These are phyloP conservation scores for Fusarium sp. DNA, from an alignment of 2,329 filamentous ascomycete genomes.

Conservation along the genomic window DNA sequence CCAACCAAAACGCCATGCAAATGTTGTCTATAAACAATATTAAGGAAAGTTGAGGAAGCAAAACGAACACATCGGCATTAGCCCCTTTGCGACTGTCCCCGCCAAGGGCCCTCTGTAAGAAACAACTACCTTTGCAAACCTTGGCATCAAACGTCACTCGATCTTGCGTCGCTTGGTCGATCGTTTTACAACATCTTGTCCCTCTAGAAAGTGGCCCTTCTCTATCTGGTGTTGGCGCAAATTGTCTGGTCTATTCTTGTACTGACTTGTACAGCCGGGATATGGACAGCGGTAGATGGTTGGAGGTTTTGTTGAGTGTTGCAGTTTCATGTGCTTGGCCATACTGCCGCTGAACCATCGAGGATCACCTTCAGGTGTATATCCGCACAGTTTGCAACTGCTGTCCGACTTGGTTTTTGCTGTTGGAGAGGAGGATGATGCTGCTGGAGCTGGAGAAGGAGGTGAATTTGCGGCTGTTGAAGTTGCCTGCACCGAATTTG, in stretches of 20 bases:
- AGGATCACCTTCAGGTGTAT: constrained; percentile 65
- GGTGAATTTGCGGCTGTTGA: constrained; percentile 38
- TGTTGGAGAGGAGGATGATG: constrained; percentile 19
- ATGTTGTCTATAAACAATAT: constrained; percentile 1
- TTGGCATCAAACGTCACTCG: constrained; percentile 7
- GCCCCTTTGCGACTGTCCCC: neutral
- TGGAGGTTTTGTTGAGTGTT: constrained; percentile 60
- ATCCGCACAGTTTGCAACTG: constrained; percentile 62
- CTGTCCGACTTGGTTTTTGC: constrained; percentile 55
- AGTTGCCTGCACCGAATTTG: constrained; percentile 33
- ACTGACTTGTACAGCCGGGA: constrained; percentile 63
- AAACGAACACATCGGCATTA: neutral
- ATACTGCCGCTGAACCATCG: constrained; percentile 68
- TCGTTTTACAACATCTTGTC: constrained; percentile 49
- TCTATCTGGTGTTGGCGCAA: constrained; percentile 65
- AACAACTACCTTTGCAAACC: neutral
- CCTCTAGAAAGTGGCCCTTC: constrained; percentile 63
- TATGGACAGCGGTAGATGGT: constrained; percentile 63
- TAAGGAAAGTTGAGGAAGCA: neutral
- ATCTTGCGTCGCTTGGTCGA: constrained; percentile 60
- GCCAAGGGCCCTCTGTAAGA: neutral
- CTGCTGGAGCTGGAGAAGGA: constrained; percentile 27
- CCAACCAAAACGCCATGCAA: constrained; percentile 27
- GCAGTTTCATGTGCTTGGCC: constrained; percentile 66
- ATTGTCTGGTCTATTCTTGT: constrained; percentile 65